phyloP scores from a whole-genome alignment of 768 basidiomycete genomes.

The Boletus insuetus region DNA sequence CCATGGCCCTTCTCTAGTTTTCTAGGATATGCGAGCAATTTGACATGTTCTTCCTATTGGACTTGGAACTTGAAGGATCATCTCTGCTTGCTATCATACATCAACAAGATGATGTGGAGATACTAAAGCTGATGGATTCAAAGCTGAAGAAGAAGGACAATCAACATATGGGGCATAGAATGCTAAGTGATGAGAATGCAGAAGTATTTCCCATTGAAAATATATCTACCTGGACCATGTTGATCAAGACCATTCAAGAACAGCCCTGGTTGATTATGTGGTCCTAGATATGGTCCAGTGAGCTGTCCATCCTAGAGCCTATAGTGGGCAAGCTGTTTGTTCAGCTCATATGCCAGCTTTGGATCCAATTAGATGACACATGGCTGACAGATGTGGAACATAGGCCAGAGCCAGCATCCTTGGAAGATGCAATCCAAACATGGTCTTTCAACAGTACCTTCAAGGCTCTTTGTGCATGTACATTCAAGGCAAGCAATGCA shows the following conservation, averaged over 20 bases:
- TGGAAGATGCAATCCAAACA: neutral
- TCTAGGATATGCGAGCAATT: neutral
- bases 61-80: neutral
- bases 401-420: neutral
- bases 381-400: neutral
- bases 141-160: neutral
- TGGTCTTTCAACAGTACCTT: neutral
- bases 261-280: neutral
- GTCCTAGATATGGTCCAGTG: neutral
- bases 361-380: neutral
- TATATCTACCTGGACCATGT: neutral
- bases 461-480: neutral
- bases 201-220: neutral
- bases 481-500: neutral
- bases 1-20: constrained; percentile 8
- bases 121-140: neutral
- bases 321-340: neutral
- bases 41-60: constrained; percentile 6
- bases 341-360: neutral
- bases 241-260: neutral
- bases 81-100: neutral
- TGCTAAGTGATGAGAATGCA: fast-evolving
- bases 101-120: neutral
- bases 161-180: neutral
- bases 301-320: neutral